These are phyloP conservation scores for Clitoria ternatea DNA, from an alignment of 306 rosid genomes.

Conservation along the genomic window DNA sequence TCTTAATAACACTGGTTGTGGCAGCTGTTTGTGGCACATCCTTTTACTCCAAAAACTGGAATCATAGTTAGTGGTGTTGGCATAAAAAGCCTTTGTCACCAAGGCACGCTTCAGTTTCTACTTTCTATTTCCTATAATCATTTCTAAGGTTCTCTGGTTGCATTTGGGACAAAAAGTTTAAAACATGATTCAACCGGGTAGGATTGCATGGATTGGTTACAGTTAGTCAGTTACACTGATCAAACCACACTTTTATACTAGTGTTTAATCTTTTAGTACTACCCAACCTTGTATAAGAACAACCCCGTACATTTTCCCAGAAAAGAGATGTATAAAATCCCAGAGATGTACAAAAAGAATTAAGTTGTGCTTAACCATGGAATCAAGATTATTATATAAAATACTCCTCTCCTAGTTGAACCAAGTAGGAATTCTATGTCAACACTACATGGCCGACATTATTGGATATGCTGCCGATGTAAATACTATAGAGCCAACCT, in stretches of 20 bases:
- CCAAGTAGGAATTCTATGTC: background rate
- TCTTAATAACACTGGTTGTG: too few relatives aligned
- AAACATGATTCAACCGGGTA: background rate
- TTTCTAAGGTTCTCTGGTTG: background rate
- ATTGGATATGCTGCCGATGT: too few relatives aligned
- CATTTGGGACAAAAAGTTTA: conserved; percentile 6
- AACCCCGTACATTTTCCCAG: background rate
- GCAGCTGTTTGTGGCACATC: background rate
- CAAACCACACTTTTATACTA: background rate
- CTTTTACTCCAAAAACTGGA: background rate
- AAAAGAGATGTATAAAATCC: background rate
- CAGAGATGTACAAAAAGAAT: background rate
- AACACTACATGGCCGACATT: too few relatives aligned
- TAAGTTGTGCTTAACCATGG: background rate
- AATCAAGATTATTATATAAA: background rate
- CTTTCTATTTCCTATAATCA: background rate
- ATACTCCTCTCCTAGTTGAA: background rate
- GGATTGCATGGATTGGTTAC: background rate
- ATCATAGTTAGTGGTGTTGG: background rate
- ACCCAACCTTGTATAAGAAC: background rate
- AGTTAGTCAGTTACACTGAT: background rate
- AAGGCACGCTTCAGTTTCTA: background rate
- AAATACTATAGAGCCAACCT: background rate
- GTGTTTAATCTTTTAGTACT: background rate
- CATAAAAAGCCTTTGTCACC: background rate